phyloP scores from a whole-genome alignment of 768 basidiomycete genomes.

The Auriscalpium vulgare region DNA sequence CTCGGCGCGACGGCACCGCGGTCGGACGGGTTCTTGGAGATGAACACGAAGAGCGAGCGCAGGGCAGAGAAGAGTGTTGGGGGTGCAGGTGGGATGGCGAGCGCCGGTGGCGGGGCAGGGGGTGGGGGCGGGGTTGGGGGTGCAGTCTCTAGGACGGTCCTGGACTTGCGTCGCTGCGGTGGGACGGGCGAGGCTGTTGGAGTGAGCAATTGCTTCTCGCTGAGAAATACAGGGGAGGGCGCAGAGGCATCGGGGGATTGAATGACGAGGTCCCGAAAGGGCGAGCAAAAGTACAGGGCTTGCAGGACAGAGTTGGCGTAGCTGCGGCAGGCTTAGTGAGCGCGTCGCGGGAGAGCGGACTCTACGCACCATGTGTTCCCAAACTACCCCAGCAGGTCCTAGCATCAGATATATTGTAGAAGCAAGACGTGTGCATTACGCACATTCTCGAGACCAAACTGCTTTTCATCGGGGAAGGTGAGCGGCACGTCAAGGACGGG shows the following conservation, averaged over 20 bases:
- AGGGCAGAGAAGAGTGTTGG: slow-evolving; percentile 86
- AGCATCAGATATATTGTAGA: slow-evolving; percentile 2
- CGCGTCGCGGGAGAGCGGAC: not conserved
- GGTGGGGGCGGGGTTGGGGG: slow-evolving; percentile 14
- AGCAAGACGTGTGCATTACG: slow-evolving; percentile 25
- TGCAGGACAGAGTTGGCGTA: slow-evolving; percentile 99
- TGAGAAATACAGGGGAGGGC: slow-evolving; percentile 26
- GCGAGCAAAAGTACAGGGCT: slow-evolving; percentile 90
- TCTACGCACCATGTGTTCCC: slow-evolving; percentile 84
- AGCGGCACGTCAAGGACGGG: slow-evolving; percentile 15
- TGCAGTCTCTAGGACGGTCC: slow-evolving; percentile 25
- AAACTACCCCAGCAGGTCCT: slow-evolving; percentile 44
- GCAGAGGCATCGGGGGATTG: slow-evolving; percentile 50
- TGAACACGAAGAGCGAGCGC: slow-evolving; percentile 81
- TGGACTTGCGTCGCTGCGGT: slow-evolving; percentile 45
- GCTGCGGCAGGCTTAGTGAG: slow-evolving; percentile 30
- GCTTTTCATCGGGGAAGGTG: slow-evolving; percentile 68
- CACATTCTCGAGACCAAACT: slow-evolving; percentile 96
- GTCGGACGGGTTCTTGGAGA: slow-evolving; percentile 69
- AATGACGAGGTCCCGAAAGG: slow-evolving; percentile 87
- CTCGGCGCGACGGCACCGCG: slow-evolving; percentile 85
- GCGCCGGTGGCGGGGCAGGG: slow-evolving; percentile 24
- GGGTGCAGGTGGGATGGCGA: slow-evolving; percentile 49
- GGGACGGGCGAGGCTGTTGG: slow-evolving; percentile 25
- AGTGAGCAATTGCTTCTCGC: slow-evolving; percentile 13